Conservation (phyloP, 495 filamentous ascomycete species). For the Oidiodendron maius region DNA sequence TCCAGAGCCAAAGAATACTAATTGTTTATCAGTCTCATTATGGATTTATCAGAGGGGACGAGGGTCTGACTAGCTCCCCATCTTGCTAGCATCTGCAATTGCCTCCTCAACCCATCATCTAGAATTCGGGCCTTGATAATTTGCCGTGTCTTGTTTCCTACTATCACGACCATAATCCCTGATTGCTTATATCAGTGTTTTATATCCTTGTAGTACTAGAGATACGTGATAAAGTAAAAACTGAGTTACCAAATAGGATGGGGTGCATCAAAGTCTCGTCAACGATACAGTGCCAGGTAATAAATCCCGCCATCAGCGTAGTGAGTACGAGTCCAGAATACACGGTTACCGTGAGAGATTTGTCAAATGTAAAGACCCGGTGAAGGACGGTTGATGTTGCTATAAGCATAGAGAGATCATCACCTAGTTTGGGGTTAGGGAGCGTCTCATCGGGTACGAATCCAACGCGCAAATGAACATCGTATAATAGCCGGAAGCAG, state of each 20-base stretch:
- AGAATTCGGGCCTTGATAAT: conserved; percentile 15
- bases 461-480: no score
- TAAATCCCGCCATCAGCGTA: conserved; percentile 27
- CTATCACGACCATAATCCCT: conserved; percentile 24
- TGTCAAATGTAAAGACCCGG: conserved; percentile 39
- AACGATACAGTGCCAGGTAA: conserved; percentile 37
- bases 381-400: conserved; percentile 45
- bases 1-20: conserved; percentile 26
- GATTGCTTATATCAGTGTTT: background rate
- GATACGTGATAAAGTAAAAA: no score
- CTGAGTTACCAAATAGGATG: conserved; percentile 26
- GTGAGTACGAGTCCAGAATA: conserved; percentile 26
- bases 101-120: conserved; percentile 7
- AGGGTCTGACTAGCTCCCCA: no score
- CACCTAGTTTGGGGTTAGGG: conserved; percentile 24
- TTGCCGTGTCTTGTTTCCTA: conserved; percentile 28
- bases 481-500: no score
- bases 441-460: no score
- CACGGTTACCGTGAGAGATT: conserved; percentile 22
- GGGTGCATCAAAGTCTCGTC: conserved; percentile 38
- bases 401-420: conserved; percentile 54
- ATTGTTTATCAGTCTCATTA: background rate
- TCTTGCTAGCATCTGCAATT: conserved; percentile 14
- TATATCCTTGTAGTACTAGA: background rate
- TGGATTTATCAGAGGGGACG: conserved; percentile 5